Percentiles rank a stretch among this genome's conserved stretches.
These are phyloP conservation scores for Phalaenopsis aphrodite DNA, from an alignment of 106 monocot species.

Conservation along the genomic window DNA sequence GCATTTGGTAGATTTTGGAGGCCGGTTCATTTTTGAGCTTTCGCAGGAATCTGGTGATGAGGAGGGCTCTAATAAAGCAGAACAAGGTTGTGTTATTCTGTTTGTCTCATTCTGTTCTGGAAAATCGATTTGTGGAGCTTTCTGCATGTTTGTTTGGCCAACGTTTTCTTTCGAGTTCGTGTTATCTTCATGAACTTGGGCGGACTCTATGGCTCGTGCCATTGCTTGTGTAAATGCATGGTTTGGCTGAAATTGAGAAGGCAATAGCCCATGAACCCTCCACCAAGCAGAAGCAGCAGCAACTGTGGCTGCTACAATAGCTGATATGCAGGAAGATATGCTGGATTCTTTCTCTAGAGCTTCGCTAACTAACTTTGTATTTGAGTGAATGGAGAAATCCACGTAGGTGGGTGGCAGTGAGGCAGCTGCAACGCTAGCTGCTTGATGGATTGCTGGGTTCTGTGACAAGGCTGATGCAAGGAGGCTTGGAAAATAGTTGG, in stretches of 20 bases:
- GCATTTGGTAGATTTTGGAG: not conserved
- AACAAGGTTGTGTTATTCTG: not conserved
- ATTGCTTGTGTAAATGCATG: not conserved
- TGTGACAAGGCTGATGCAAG: conserved; percentile 46
- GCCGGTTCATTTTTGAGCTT: not conserved
- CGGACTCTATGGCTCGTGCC: not conserved
- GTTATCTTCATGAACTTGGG: conserved; percentile 2
- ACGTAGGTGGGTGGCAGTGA: conserved; percentile 19
- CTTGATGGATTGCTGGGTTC: conserved; percentile 62
- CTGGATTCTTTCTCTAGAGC: conserved; percentile 9
- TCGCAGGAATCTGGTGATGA: conserved; percentile 4
- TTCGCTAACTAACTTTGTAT: conserved; percentile 4
- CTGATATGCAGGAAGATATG: conserved; percentile 24
- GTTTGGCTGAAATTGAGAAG: conserved; percentile 6
- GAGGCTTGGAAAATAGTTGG: conserved; percentile 44
- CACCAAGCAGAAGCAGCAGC: conserved; percentile 79
- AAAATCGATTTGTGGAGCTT: not conserved
- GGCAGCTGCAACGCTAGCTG: conserved; percentile 58
- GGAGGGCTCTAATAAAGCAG: not conserved
- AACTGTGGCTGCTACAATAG: conserved; percentile 57
- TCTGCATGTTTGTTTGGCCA: not conserved
- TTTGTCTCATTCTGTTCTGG: not conserved
- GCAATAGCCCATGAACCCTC: conserved; percentile 40
- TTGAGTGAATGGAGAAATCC: conserved; percentile 11
- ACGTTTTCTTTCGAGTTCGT: not conserved